Base-by-base conservation (phyloP, 108 stramenopile genomes). In the Skeletonema menzelii region DNA sequence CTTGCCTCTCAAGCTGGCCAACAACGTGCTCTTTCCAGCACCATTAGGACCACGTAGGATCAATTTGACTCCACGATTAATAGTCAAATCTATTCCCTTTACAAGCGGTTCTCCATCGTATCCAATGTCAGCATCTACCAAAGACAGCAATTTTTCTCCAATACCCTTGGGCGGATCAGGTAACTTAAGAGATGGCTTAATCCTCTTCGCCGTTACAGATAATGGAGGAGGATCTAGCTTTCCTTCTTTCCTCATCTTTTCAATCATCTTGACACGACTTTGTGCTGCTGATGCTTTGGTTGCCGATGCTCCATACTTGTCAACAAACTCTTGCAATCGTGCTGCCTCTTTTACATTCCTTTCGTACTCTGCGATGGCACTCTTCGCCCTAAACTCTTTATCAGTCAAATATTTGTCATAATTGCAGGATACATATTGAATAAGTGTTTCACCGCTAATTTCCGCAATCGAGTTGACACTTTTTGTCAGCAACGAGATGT, bases 281-380 rank as follows among this genome's bases (percentile, higher is more conserved):
- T 97, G 94, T 4, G 96, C 96, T 30, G 83, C 67, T 31, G 89
- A 64, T 31, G 95, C 94, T 70, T 96, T 97, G n/a, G 91, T 96
- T 5, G 94, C 96, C 22, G 87, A 81, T 24, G 89, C 94, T 26
- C 97, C 93, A 56, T 80, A 97, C 47, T 88, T 86, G 38, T 96
- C 92, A 20, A 97, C 88, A 76, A 93, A 95, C 31, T 84, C 82
- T 79, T 97, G 95, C 30, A 97, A 76, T 28, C 89, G 74, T 27
- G 89, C 91, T 22, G 91, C 93, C 69, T 96, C 93, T 63, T 86
- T 91, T 66, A 84, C 19, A 72, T 96, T 95, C 20, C 82, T 75
- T 76, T 97, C 94, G 49, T 89, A 97, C 59, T 92, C 91, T 14
- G 89, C 86, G 56, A 82, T 80, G 38, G 94, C 91, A 38, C 85